These are phyloP conservation scores for Abortiporus biennis DNA, from an alignment of 1,284 basidiomycete genomes.

Conservation along the genomic window DNA sequence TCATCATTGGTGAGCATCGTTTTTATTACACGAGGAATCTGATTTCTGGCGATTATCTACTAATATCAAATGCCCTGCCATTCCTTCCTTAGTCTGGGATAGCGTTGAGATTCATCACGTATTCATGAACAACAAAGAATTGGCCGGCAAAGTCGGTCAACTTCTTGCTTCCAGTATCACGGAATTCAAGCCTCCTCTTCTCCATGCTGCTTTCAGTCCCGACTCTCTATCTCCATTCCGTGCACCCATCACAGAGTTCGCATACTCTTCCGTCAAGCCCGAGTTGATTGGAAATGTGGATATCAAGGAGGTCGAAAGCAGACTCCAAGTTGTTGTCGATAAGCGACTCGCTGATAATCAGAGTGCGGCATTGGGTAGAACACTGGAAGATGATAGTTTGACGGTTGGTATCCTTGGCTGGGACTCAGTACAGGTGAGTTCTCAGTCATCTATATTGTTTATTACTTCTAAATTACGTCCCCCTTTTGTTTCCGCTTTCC, in stretches of 20 bases:
- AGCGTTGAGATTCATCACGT: neutral
- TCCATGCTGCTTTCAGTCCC: neutral
- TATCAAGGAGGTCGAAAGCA: neutral
- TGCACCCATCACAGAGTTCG: slow-evolving; percentile 1
- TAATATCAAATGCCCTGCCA: no score
- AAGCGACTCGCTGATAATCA: neutral
- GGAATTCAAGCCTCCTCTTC: neutral
- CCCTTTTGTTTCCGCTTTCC: no score
- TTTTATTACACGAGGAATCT: no score
- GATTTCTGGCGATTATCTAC: no score
- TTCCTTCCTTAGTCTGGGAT: neutral
- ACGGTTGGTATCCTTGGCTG: neutral
- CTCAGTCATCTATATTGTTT: no score
- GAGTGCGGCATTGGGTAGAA: neutral
- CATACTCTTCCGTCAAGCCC: neutral
- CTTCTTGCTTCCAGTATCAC: neutral
- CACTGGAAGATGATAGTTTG: neutral
- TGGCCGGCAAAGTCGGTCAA: neutral
- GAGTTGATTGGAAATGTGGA: no score
- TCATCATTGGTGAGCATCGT: neutral
- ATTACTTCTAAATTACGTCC: no score
- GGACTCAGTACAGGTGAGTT: neutral
- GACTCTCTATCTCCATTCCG: neutral
- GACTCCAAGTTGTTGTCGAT: neutral
- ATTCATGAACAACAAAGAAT: neutral